A percentile compares a stretch with the other conserved stretches of the same genome.
phyloP scores from a whole-genome alignment of 768 basidiomycete species.

The Tylopilus felleus region DNA sequence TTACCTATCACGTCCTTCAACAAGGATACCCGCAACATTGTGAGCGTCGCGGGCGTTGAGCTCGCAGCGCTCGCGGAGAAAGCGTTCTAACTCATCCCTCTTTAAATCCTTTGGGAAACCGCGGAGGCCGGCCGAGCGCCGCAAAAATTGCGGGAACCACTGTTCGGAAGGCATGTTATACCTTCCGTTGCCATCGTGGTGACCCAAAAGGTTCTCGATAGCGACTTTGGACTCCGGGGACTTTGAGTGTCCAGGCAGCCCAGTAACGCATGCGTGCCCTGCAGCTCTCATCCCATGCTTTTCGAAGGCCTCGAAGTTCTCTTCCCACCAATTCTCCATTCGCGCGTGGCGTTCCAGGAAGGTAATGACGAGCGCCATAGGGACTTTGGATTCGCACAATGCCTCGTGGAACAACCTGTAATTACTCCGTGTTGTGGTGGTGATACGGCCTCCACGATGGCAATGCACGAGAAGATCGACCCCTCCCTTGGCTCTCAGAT shows the following conservation, averaged over 20 bases:
- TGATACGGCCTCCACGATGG: neutral
- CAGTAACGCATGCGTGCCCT: neutral
- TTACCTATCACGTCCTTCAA: neutral
- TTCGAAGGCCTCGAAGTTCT: neutral
- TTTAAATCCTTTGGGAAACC: neutral
- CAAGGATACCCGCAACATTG: neutral
- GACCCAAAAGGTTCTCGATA: neutral
- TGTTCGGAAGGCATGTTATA: neutral
- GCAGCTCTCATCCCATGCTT: neutral
- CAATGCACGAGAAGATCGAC: neutral
- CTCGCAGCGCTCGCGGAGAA: neutral
- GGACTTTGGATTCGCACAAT: neutral
- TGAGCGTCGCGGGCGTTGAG: neutral
- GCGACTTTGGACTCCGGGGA: neutral
- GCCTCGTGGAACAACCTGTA: neutral
- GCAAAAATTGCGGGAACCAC: neutral
- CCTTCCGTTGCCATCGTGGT: neutral
- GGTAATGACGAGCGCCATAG: neutral
- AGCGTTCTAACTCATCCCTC: neutral
- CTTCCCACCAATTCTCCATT: neutral
- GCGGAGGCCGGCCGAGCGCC: neutral
- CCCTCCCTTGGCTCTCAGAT: neutral
- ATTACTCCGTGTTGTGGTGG: neutral
- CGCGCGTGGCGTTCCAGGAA: neutral
- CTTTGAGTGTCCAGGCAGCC: neutral